Base-by-base conservation (phyloP, 2,329 filamentous ascomycete species). In the Beauveria medogensis region DNA sequence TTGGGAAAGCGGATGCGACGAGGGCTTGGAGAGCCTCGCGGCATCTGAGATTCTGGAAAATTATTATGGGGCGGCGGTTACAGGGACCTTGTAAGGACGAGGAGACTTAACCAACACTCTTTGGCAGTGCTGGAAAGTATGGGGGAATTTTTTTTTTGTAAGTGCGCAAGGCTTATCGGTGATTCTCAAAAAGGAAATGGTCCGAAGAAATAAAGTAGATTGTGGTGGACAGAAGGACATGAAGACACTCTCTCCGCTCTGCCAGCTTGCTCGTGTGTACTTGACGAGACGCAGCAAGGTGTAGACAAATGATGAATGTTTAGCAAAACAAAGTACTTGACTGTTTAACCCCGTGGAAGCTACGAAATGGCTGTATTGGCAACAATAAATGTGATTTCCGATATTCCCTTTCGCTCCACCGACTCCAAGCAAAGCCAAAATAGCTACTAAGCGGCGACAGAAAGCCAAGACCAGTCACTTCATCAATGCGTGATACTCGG, bases 61-160 rank as follows among this genome's bases (percentile, higher is more conserved):
- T 60, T 47, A 60, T 54, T 60, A 47, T 54, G 57, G 57, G 57
- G 37, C 56, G 28, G 20, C 43, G 28, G 26, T 20, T 47, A 47
- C 12, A 18, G 28, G n/a, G 28, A 56, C 20, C 28, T 24, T 20
- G 20, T 6, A 43, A 7, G 9, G 4, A 26, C 5, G 22, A 18
- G 3, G 51, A 37, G 54, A 10, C 6, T 28, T 9, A 20, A 16
- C 34, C 16, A 12, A 7, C 12, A 5, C 10, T 20, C 20, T 0
- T 43, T 41, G 51, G 34, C 37, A 9, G 20, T 26, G 20, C 12
- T n/a, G 7, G 16, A 7, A 54, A 54, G 16, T 28, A 43, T 43
- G 0, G 1, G 37, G 6, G 18, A 22, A 14, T 3, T 8, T 28
- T 8, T 8, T 28, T 8, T 2, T 28, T 16, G 8, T 10, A 53